These are phyloP conservation scores for Megacollybia platyphylla DNA, from an alignment of 1,284 basidiomycete genomes.

Conservation along the genomic window DNA sequence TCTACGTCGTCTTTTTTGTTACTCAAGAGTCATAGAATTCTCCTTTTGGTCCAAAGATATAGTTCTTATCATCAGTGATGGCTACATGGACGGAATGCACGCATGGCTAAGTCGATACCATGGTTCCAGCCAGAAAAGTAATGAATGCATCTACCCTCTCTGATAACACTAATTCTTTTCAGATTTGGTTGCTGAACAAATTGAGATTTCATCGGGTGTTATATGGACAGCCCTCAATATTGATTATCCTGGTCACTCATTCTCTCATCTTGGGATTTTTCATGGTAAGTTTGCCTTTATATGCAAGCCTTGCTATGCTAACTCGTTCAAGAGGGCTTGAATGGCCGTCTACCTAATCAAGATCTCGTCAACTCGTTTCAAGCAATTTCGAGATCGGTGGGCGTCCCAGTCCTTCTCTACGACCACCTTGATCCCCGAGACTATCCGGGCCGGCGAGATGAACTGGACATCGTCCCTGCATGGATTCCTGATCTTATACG, in stretches of 20 bases:
- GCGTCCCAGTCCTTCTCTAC: constrained; percentile 68
- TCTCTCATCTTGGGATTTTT: constrained; percentile 86
- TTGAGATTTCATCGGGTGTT: constrained; percentile 61
- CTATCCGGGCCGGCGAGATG: constrained; percentile 15
- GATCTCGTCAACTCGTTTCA: constrained; percentile 83
- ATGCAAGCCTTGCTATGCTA: constrained; percentile 1
- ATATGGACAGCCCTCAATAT: constrained; percentile 94
- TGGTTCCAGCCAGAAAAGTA: constrained; percentile 55
- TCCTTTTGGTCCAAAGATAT: constrained; percentile 93
- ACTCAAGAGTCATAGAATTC: constrained; percentile 38
- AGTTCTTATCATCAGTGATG: constrained; percentile 84
- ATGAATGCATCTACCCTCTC: constrained; percentile 7
- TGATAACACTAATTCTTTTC: background rate
- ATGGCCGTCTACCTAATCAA: constrained; percentile 92
- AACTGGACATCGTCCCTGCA: constrained; percentile 18
- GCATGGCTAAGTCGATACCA: constrained; percentile 87
- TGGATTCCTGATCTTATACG: constrained; percentile 36
- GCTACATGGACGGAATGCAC: constrained; percentile 82
- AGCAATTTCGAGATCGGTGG: constrained; percentile 60
- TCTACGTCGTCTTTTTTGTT: background rate
- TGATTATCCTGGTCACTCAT: constrained; percentile 95
- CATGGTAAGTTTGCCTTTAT: constrained; percentile 46
- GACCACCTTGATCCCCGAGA: constrained; percentile 52
- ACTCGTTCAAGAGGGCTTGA: constrained; percentile 67
- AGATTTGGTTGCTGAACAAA: constrained; percentile 58